Conservation (phyloP, 768 basidiomycete species). For the Suillus luteus region DNA sequence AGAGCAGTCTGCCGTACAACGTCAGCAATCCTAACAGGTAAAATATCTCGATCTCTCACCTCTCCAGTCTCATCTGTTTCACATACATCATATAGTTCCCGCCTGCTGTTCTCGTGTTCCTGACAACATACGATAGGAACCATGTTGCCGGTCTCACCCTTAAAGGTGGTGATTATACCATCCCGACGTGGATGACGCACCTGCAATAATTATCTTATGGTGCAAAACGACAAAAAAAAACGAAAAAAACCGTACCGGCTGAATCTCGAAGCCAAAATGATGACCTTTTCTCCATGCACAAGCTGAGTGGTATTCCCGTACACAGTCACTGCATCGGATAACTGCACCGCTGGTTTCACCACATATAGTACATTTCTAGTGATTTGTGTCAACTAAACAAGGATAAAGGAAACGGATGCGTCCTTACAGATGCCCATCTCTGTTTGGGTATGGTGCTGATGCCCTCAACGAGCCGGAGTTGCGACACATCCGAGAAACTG, state of each 20-base stretch:
- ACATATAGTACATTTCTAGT: conserved; percentile 77
- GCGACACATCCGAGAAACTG: conserved; percentile 73
- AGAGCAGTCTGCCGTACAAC: conserved; percentile 68
- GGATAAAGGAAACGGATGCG: conserved; percentile 10
- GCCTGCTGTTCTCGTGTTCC: conserved; percentile 65
- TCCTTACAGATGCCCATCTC: conserved; percentile 74
- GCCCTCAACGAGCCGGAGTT: conserved; percentile 82
- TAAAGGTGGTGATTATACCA: conserved; percentile 68
- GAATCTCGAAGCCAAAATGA: conserved; percentile 92
- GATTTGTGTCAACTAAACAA: conserved; percentile 11
- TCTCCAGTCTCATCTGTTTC: conserved; percentile 80
- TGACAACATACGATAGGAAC: conserved; percentile 76
- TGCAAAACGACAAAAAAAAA: not conserved
- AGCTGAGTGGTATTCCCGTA: conserved; percentile 77
- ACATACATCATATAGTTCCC: conserved; percentile 79
- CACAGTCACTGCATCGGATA: conserved; percentile 82
- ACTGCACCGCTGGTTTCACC: conserved; percentile 73
- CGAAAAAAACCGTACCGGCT: conserved; percentile 53
- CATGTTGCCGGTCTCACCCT: conserved; percentile 79
- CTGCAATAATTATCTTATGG: conserved; percentile 37
- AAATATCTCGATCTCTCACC: conserved; percentile 46
- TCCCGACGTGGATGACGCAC: conserved; percentile 79
- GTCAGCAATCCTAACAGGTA: not conserved
- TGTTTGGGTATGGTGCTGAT: conserved; percentile 69
- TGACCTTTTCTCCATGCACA: conserved; percentile 88